Base-by-base conservation (phyloP, 306 rosid genomes). In the Gynostemma pentaphyllum region DNA sequence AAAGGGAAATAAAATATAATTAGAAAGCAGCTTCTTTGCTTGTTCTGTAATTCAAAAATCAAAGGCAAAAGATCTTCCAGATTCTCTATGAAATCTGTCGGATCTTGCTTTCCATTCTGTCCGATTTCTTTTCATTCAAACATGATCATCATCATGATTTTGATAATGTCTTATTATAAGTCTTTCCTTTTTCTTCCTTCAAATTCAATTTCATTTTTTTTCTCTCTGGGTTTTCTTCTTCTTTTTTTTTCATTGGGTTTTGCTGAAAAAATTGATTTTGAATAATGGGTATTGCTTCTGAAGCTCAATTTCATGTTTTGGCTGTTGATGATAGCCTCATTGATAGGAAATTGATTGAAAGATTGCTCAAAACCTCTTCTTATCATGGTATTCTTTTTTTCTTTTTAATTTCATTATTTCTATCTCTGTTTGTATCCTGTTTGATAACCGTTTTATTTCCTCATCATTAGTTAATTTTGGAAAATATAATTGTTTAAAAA, bases 291-390 rank as follows among this genome's bases (percentile, higher is more conserved):
- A 42, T 87, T 67, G 27, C 85, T 72, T 68, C 77, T 75, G 53
- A 80, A 46, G 29, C 81, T 9, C 90, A 72, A 66, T 87, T 85
- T 44, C 97, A 87, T 69, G 95, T 90, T 53, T 64, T 90, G 75
- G 97, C 95, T 56, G 97, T 90, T 47, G 95, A 90, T 78, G 97
- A 90, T 24, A 81, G 90, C 70, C 34, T 78, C 7, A 65, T 90
- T 71, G 97, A 90, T 49, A 75, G 95, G 69, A 90, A 83, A 74
- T 45, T 90, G 76, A 90, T 90, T 60, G 95, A 90, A 70, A 81
- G 80, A 45, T 87, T 90, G 67, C 95, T 90, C 74, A 87, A 81
- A 70, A 90, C 83, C 48, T 87, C 95, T 70, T 85, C 90, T 15
- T 90, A 79, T 71, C 90, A 90, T 53, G 97, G 97, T 90, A 63